Conservation (phyloP, 2,329 filamentous ascomycete species). For the Neonectria faginata region DNA sequence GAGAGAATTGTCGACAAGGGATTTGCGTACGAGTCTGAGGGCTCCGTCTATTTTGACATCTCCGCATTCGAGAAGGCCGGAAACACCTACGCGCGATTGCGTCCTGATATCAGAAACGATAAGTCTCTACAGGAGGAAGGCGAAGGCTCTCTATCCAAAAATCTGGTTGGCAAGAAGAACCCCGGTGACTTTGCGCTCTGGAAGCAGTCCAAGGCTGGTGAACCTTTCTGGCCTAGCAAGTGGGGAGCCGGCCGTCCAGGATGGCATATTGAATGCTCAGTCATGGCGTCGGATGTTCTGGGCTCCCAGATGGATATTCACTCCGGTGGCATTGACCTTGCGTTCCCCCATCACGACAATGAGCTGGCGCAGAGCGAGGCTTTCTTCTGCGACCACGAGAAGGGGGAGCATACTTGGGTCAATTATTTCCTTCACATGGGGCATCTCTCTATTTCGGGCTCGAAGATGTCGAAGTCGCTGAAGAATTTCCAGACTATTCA, state of each 20-base stretch:
- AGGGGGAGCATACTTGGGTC: slow-evolving; percentile 80
- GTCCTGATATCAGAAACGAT: slow-evolving; percentile 87
- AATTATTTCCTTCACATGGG: slow-evolving; percentile 98
- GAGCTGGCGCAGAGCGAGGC: slow-evolving; percentile 91
- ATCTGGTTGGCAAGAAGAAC: slow-evolving; percentile 74
- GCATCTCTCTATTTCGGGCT: slow-evolving; percentile 84
- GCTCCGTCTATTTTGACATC: slow-evolving; percentile 96
- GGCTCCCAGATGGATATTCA: slow-evolving; percentile 91
- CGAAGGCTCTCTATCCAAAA: slow-evolving; percentile 81
- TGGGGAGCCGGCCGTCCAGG: slow-evolving; percentile 92
- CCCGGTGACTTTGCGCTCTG: slow-evolving; percentile 90
- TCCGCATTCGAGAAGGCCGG: slow-evolving; percentile 84
- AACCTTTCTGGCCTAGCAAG: slow-evolving; percentile 88
- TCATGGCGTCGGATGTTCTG: slow-evolving; percentile 92
- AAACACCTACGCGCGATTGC: slow-evolving; percentile 85
- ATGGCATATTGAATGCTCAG: slow-evolving; percentile 98
- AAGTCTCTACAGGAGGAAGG: slow-evolving; percentile 87
- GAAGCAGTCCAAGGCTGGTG: slow-evolving; percentile 92
- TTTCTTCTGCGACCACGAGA: slow-evolving; percentile 72
- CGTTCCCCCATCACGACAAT: slow-evolving; percentile 93
- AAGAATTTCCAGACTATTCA: slow-evolving; percentile 97
- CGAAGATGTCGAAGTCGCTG: slow-evolving; percentile 95
- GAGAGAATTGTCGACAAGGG: slow-evolving; percentile 85
- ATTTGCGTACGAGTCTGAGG: slow-evolving; percentile 84
- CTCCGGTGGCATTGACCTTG: slow-evolving; percentile 90